Evolutionary conservation across 208 protist genomes (phyloP).

Genomic region (Crithidia mellificae): DNA sequence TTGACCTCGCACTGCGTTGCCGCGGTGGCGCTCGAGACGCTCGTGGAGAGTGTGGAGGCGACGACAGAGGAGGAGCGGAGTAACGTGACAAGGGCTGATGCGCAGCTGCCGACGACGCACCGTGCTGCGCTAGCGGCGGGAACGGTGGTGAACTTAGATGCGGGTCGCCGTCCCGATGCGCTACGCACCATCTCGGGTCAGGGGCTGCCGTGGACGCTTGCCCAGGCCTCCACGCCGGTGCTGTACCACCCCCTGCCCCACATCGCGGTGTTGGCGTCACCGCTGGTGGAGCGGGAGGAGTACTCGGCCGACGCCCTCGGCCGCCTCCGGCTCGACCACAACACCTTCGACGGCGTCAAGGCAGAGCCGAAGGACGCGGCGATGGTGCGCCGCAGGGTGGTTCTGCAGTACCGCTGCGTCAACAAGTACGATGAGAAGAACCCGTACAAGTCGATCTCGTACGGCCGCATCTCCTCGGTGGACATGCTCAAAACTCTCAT

Average conservation of each 20-base stretch:
- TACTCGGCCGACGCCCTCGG: conserved; percentile 24
- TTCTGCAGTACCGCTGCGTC: conserved; percentile 28
- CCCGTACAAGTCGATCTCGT: conserved; percentile 43
- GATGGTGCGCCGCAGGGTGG: conserved; percentile 13
- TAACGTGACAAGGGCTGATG: not conserved
- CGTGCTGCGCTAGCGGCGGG: not conserved
- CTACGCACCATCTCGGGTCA: not conserved
- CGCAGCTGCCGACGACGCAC: not conserved
- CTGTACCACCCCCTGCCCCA: conserved; percentile 44
- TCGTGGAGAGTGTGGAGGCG: not conserved
- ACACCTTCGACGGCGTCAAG: conserved; percentile 18
- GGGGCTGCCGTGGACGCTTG: conserved; percentile 7
- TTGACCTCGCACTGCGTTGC: conserved; percentile 8
- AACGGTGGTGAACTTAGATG: conserved; percentile 8
- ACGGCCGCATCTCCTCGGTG: conserved; percentile 33
- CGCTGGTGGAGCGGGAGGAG: conserved; percentile 45
- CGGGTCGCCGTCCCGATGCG: not conserved
- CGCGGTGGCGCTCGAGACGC: conserved; percentile 7
- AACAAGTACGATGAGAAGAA: conserved; percentile 20
- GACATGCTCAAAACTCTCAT: conserved; percentile 28
- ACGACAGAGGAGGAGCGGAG: not conserved
- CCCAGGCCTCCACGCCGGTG: conserved; percentile 14
- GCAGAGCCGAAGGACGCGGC: not conserved
- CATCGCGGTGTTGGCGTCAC: conserved; percentile 46
- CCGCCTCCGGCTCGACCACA: conserved; percentile 7